These are phyloP conservation scores for Lachancea fermentati DNA, from an alignment of 805 yeast genomes.

Conservation along the genomic window DNA sequence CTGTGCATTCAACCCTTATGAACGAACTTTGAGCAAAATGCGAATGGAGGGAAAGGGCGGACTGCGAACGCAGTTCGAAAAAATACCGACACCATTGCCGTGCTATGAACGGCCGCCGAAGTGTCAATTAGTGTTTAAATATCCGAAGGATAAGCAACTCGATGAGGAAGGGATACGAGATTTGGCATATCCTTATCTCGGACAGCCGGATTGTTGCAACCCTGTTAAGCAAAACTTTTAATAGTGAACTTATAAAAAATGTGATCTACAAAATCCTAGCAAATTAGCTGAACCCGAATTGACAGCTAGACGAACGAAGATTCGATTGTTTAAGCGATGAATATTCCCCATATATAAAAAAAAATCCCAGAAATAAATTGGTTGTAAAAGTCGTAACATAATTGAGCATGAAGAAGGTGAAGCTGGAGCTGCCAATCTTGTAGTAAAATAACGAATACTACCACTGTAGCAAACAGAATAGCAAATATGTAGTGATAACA, in stretches of 20 bases:
- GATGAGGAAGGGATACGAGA: background rate
- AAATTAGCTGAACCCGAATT: background rate
- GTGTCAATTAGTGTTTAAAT: background rate
- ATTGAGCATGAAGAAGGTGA: background rate
- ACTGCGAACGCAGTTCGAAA: background rate
- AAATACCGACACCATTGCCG: background rate
- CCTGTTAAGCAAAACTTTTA: background rate
- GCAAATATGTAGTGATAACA: background rate
- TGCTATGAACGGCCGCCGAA: background rate
- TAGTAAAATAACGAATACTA: no score
- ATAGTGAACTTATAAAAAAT: no score
- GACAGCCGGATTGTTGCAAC: background rate
- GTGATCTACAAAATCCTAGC: background rate
- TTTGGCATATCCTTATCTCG: background rate
- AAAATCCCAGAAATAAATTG: background rate
- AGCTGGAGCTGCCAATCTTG: no score
- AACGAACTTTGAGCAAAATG: background rate
- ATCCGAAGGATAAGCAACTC: background rate
- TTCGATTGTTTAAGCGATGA: background rate
- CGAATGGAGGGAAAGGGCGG: no score
- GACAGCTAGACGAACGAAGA: background rate
- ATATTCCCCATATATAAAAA: background rate
- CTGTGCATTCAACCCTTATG: background rate
- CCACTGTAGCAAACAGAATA: background rate
- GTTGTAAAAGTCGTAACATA: background rate